Conservation (phyloP, 2,329 filamentous ascomycete genomes). For the Penicillium janthinellum region DNA sequence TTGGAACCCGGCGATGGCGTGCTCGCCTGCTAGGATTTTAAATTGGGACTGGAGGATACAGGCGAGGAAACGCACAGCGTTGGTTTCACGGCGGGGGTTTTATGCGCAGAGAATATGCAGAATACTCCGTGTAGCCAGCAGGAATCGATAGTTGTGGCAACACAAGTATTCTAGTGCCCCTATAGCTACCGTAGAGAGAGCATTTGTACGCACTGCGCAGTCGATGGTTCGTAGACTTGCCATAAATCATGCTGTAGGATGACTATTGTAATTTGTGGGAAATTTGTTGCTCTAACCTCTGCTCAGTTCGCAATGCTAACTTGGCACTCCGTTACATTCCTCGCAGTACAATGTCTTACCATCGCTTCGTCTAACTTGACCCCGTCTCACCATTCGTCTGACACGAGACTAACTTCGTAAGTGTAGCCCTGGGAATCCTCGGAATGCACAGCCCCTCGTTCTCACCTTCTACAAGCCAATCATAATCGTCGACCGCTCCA, state of each 20-base stretch:
- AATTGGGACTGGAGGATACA: background rate
- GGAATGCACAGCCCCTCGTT: conserved; percentile 25
- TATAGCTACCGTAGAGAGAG: background rate
- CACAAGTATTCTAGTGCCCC: no score
- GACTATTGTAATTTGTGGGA: no score
- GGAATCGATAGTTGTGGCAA: background rate
- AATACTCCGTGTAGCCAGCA: background rate
- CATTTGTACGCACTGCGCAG: no score
- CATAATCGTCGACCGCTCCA: conserved; percentile 1
- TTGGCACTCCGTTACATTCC: no score
- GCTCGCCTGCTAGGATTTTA: background rate
- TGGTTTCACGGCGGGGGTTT: background rate
- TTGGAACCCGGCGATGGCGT: background rate
- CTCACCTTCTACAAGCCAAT: conserved; percentile 14
- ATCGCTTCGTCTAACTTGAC: background rate
- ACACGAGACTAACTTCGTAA: background rate
- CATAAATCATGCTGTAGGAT: no score
- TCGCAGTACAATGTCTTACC: background rate
- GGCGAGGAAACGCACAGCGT: background rate
- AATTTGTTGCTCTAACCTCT: no score
- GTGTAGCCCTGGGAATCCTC: background rate
- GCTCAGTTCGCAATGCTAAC: no score
- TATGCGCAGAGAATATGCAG: background rate
- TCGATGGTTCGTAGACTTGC: no score
- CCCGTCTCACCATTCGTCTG: background rate